Percentiles rank a stretch among this genome's conserved stretches.
These are phyloP conservation scores for Isatis lusitanica DNA, from an alignment of 441 rosid genomes.

Conservation along the genomic window DNA sequence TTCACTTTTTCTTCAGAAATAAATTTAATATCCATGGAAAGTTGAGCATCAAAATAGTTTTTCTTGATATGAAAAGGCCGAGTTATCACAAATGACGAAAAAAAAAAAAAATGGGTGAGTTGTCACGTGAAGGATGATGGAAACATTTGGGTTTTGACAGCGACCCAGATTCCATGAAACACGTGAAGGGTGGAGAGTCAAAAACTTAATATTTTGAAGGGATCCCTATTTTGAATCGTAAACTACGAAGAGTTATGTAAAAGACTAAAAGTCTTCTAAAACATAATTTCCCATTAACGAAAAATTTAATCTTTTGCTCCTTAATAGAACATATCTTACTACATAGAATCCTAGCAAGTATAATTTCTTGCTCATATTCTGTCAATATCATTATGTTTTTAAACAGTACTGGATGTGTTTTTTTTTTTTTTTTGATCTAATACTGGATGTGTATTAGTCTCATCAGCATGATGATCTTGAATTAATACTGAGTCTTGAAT, in stretches of 20 bases:
- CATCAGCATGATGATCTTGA: not conserved
- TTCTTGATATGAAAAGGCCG: not conserved
- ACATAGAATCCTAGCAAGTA: not conserved
- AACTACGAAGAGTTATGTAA: not conserved
- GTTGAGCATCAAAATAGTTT: not conserved
- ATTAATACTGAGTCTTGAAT: not conserved
- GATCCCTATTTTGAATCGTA: not conserved
- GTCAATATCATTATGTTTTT: not conserved
- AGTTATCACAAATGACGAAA: slow-evolving; percentile 12
- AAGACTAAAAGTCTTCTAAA: not conserved
- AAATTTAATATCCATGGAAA: not conserved
- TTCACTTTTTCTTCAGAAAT: not conserved
- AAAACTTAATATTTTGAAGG: not conserved
- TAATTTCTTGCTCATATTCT: no score
- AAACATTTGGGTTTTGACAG: slow-evolving; percentile 6
- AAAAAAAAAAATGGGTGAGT: not conserved
- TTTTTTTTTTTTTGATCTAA: no score
- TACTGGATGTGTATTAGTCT: not conserved
- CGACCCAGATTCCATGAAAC: slow-evolving; percentile 16
- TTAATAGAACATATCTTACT: not conserved
- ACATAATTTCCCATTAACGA: not conserved
- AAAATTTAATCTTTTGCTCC: not conserved
- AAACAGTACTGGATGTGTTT: not conserved
- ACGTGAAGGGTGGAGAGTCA: slow-evolving; percentile 5
- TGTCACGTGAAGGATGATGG: slow-evolving; percentile 15